phyloP scores from a whole-genome alignment of 73 alveolate species.

The Breviolum minutum region DNA sequence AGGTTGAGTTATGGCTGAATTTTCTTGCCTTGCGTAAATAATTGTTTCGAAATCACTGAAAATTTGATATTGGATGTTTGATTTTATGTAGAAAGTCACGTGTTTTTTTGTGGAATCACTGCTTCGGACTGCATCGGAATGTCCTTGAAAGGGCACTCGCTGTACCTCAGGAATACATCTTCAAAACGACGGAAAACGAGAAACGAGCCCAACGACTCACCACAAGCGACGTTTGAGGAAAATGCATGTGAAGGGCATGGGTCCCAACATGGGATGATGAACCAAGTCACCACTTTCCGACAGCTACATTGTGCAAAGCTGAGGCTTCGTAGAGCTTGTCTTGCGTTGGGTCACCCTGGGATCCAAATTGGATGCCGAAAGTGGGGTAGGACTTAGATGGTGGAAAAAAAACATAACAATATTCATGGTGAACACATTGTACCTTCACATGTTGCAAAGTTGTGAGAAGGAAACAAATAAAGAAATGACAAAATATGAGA shows the following conservation, averaged over 20 bases:
- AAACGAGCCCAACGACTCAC: too few species aligned
- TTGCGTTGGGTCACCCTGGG: constrained; percentile 81
- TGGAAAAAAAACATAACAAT: background rate
- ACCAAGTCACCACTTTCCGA: constrained; percentile 79
- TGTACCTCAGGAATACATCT: constrained; percentile 32
- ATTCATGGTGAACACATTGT: background rate
- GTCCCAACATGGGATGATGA: background rate
- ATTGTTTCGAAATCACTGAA: too few species aligned
- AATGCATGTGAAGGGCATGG: too few species aligned
- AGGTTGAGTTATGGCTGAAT: too few species aligned
- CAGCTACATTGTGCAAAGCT: constrained; percentile 90
- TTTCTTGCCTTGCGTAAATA: too few species aligned
- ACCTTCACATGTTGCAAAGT: background rate
- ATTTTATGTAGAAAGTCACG: background rate
- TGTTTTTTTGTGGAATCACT: too few species aligned
- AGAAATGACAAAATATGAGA: too few species aligned
- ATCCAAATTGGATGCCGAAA: background rate
- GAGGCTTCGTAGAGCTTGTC: constrained; percentile 95
- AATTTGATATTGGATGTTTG: background rate
- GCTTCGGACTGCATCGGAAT: too few species aligned
- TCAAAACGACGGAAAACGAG: too few species aligned
- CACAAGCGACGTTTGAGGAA: too few species aligned
- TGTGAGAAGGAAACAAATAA: background rate
- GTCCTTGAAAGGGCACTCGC: constrained; percentile 95
- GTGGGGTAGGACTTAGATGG: background rate